Percentiles rank a stretch among this genome's conserved stretches.
phyloP scores from a whole-genome alignment of 208 protist genomes.

The Trypanosoma grayi region DNA sequence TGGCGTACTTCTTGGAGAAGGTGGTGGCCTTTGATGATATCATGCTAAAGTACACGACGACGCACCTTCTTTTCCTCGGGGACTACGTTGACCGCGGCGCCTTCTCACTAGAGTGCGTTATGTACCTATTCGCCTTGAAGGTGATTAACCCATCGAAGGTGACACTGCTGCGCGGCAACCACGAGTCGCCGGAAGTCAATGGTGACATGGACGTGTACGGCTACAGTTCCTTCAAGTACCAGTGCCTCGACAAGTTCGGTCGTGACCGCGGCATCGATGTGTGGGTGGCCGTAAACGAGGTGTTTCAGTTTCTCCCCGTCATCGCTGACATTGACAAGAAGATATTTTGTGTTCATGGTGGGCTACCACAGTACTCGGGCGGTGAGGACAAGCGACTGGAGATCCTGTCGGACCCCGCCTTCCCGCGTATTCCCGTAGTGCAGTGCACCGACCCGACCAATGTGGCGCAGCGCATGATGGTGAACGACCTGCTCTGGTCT shows the following conservation, averaged over 20 bases:
- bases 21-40: slow-evolving; percentile 88
- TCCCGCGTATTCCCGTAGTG: slow-evolving; percentile 85
- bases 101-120: slow-evolving; percentile 86
- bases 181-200: slow-evolving; percentile 92
- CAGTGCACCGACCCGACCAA: slow-evolving; percentile 84
- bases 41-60: slow-evolving; percentile 90
- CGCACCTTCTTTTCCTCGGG: slow-evolving; percentile 97
- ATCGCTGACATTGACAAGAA: slow-evolving; percentile 93
- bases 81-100: slow-evolving; percentile 98
- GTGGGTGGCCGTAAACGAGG: slow-evolving; percentile 90
- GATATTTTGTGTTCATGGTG: slow-evolving; percentile 94
- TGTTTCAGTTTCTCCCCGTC: slow-evolving; percentile 91
- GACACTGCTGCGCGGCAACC: slow-evolving; percentile 92
- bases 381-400: slow-evolving; percentile 87
- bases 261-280: slow-evolving; percentile 79
- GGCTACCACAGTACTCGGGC: slow-evolving; percentile 90
- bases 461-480: slow-evolving; percentile 86
- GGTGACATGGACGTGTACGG: slow-evolving; percentile 92
- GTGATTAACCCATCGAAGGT: slow-evolving; percentile 87
- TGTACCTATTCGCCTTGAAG: slow-evolving; percentile 89
- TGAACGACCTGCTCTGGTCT: slow-evolving; percentile 90
- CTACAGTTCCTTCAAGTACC: slow-evolving; percentile 91
- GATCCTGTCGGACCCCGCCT: slow-evolving; percentile 78
- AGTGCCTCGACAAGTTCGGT: slow-evolving; percentile 91
- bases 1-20: slow-evolving; percentile 89